Conservation (phyloP, 2,329 filamentous ascomycete species). For the Aureobasidium sp. region DNA sequence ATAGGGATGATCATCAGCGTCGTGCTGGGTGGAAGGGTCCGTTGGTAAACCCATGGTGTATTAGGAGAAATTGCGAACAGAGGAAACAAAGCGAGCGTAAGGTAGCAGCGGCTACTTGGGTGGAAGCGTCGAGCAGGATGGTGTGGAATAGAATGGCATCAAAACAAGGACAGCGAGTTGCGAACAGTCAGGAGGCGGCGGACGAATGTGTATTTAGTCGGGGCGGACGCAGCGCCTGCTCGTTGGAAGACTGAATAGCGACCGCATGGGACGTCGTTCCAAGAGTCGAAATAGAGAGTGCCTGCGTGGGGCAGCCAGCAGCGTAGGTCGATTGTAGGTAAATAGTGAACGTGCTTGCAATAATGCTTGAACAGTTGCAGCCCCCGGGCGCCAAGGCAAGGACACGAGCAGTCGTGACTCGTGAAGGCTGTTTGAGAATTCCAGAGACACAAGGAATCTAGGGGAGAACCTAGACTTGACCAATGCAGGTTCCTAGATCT, state of each 20-base stretch:
- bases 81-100: conserved; percentile 12
- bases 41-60: conserved; percentile 10
- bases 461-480: neutral
- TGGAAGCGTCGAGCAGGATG: neutral
- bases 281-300: neutral
- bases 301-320: conserved; percentile 3
- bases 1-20: conserved; percentile 11
- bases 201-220: conserved; percentile 6
- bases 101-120: conserved; percentile 7
- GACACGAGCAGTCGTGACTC: neutral
- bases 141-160: neutral
- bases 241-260: neutral
- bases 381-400: neutral
- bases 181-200: conserved; percentile 8
- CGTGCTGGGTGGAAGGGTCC: conserved; percentile 2
- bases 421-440: neutral
- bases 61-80: neutral
- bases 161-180: neutral
- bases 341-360: neutral
- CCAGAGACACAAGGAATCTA: conserved; percentile 3
- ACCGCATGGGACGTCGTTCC: conserved; percentile 8
- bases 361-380: neutral
- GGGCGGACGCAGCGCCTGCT: conserved; percentile 12
- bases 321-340: neutral
- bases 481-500: neutral